A percentile compares a stretch with the other conserved stretches of the same genome.
Evolutionary conservation across 495 filamentous ascomycete species (phyloP).

Genomic region (Geoglossum glabrum): DNA sequence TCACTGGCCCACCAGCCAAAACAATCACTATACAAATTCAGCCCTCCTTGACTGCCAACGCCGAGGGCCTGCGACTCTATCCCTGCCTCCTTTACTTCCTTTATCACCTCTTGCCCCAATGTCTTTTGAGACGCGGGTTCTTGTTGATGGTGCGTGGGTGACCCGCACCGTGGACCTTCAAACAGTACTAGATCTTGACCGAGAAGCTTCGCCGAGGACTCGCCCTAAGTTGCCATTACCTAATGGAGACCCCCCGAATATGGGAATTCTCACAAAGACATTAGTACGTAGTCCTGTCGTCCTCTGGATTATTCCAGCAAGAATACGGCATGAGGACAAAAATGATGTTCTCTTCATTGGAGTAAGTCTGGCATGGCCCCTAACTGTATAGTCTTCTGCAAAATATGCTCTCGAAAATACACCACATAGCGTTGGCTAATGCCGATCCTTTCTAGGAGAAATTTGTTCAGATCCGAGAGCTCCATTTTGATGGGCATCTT

Average conservation of each 20-base stretch:
- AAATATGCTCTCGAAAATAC: not conserved
- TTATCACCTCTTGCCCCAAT: not conserved
- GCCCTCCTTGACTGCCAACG: not conserved
- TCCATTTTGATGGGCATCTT: constrained; percentile 39
- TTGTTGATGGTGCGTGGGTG: constrained; percentile 39
- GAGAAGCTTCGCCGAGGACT: constrained; percentile 10
- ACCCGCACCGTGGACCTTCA: constrained; percentile 28
- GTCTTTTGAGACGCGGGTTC: constrained; percentile 24
- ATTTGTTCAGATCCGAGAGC: constrained; percentile 50
- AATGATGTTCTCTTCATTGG: constrained; percentile 89
- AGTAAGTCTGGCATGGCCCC: constrained; percentile 24
- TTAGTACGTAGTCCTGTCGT: constrained; percentile 53
- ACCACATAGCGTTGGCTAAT: not conserved
- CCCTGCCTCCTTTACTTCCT: not conserved
- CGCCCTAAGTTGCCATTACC: constrained; percentile 4
- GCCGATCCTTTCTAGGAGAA: constrained; percentile 26
- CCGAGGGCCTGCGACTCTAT: not conserved
- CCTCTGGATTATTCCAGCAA: constrained; percentile 62
- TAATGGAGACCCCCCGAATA: constrained; percentile 21
- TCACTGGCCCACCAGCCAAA: not conserved
- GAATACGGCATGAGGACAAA: constrained; percentile 41
- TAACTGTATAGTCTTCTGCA: not conserved
- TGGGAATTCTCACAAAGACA: constrained; percentile 60
- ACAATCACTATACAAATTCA: not conserved
- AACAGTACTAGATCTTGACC: constrained; percentile 15